Percentiles rank a stretch among this genome's conserved stretches.
phyloP scores from a whole-genome alignment of 2,329 filamentous ascomycete species.

The Aspergillus neoniger region DNA sequence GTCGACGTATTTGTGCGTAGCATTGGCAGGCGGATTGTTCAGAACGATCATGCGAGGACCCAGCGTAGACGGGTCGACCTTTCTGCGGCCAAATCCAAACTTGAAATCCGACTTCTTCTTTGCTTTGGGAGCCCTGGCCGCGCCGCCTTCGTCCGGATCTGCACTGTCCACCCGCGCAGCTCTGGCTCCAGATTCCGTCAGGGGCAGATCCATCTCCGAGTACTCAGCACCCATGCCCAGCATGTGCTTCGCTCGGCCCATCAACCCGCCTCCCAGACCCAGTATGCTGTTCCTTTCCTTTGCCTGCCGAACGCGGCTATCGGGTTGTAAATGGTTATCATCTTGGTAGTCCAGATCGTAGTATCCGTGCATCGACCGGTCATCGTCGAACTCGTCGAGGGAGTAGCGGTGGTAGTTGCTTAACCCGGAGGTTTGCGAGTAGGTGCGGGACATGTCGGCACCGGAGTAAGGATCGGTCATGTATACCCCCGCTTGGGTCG shows the following conservation, averaged over 20 bases:
- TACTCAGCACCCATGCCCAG: constrained; percentile 85
- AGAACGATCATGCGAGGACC: constrained; percentile 91
- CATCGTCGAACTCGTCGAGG: constrained; percentile 79
- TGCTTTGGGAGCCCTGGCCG: constrained; percentile 54
- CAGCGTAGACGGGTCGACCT: constrained; percentile 84
- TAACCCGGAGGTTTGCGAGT: constrained; percentile 77
- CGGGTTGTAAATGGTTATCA: constrained; percentile 57
- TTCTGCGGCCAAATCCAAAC: constrained; percentile 83
- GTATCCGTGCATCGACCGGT: constrained; percentile 68
- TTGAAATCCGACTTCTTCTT: constrained; percentile 79
- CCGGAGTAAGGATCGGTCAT: constrained; percentile 42
- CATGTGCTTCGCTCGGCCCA: constrained; percentile 86
- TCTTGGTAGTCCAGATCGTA: constrained; percentile 65
- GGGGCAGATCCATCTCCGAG: constrained; percentile 95
- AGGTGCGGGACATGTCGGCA: constrained; percentile 47
- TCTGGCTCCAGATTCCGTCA: constrained; percentile 73
- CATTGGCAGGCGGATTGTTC: constrained; percentile 94
- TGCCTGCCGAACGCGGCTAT: constrained; percentile 56
- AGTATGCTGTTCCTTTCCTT: constrained; percentile 86
- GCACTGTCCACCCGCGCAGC: constrained; percentile 48
- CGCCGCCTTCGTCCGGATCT: constrained; percentile 44
- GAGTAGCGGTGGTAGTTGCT: constrained; percentile 91
- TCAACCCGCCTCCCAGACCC: constrained; percentile 78
- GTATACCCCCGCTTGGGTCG: constrained; percentile 36
- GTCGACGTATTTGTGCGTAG: constrained; percentile 84